phyloP scores from a whole-genome alignment of 805 yeast genomes.

The Candida coquimbonensis region DNA sequence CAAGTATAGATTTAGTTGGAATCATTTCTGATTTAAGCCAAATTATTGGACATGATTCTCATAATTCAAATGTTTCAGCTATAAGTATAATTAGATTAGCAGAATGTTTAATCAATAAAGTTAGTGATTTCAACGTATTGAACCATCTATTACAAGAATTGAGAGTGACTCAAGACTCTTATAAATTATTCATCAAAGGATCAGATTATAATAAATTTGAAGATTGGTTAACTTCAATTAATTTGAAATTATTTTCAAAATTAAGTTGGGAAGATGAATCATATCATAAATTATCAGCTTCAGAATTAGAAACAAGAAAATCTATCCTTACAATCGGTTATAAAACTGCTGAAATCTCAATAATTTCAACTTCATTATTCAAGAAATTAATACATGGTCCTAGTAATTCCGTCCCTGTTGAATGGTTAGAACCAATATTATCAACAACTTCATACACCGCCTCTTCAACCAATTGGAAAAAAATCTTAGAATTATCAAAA shows the following conservation, averaged over 20 bases:
- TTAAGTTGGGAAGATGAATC: constrained; percentile 32
- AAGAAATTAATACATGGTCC: constrained; percentile 50
- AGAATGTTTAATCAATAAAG: constrained; percentile 7
- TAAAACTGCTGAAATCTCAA: constrained; percentile 15
- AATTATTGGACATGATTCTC: constrained; percentile 24
- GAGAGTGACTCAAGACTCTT: constrained; percentile 17
- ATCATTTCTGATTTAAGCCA: constrained; percentile 28
- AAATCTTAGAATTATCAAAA: constrained; percentile 45
- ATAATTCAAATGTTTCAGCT: constrained; percentile 22
- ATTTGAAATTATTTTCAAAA: constrained; percentile 22
- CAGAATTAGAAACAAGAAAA: constrained; percentile 40
- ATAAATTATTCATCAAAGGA: constrained; percentile 9
- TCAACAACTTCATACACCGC: constrained; percentile 33
- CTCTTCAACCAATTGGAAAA: constrained; percentile 49
- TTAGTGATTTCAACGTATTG: constrained; percentile 21
- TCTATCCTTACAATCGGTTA: constrained; percentile 35
- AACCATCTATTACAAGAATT: constrained; percentile 23
- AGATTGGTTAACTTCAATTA: constrained; percentile 12
- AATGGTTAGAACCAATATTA: constrained; percentile 39
- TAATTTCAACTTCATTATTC: constrained; percentile 35
- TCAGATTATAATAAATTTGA: constrained; percentile 5
- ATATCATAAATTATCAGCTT: constrained; percentile 28
- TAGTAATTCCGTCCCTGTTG: constrained; percentile 42
- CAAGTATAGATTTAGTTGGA: constrained; percentile 23
- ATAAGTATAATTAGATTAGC: constrained; percentile 24